These are phyloP conservation scores for Termitomyces sp. DNA, from an alignment of 768 basidiomycete species.

Conservation along the genomic window DNA sequence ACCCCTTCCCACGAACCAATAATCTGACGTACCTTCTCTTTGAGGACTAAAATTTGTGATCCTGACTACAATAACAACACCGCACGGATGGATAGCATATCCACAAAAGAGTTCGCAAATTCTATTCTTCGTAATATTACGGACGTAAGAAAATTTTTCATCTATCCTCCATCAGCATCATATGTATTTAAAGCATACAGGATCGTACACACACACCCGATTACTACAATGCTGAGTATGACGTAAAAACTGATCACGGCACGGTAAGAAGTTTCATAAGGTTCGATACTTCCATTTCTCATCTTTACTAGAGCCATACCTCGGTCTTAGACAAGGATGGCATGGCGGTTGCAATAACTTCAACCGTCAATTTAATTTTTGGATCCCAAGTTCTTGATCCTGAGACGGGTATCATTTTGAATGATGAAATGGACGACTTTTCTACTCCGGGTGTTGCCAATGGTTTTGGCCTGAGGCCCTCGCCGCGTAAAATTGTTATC, in stretches of 20 bases:
- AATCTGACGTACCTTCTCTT: background rate
- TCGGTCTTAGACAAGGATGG: conserved; percentile 79
- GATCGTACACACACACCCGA: conserved; percentile 72
- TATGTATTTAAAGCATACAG: conserved; percentile 32
- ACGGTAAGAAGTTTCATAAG: conserved; percentile 54
- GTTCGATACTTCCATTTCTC: background rate
- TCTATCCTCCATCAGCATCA: background rate
- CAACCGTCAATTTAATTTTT: conserved; percentile 87
- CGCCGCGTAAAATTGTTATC: conserved; percentile 48
- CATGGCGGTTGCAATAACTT: conserved; percentile 83
- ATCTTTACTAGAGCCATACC: conserved; percentile 66
- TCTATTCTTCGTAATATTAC: conserved; percentile 64
- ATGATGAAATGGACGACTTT: conserved; percentile 97
- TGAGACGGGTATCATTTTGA: conserved; percentile 82
- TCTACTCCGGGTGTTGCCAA: conserved; percentile 82
- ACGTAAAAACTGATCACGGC: conserved; percentile 77
- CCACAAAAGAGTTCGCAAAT: conserved; percentile 64
- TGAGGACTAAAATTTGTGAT: conserved; percentile 80
- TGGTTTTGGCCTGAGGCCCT: conserved; percentile 75
- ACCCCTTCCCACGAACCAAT: background rate
- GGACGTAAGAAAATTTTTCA: conserved; percentile 50
- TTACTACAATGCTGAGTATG: conserved; percentile 84
- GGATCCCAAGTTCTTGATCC: conserved; percentile 86
- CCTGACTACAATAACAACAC: conserved; percentile 59
- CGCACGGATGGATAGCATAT: conserved; percentile 53